Conservation (phyloP, 2,329 filamentous ascomycete species). For the Cladosporium halotolerans region DNA sequence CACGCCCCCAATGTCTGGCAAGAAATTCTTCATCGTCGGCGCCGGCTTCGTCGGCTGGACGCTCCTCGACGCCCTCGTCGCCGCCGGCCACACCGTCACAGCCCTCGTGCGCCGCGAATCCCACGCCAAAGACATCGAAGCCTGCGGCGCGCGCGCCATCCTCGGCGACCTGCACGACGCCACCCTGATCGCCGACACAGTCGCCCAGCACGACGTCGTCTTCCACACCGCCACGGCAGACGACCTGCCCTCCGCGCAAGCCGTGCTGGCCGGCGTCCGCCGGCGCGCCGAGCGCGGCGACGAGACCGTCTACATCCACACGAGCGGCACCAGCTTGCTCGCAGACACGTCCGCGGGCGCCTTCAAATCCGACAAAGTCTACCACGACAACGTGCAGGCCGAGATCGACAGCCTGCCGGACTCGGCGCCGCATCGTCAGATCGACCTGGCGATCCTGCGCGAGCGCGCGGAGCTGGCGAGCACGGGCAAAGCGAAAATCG, state of each 20-base stretch:
- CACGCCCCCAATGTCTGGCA: constrained; percentile 14
- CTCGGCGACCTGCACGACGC: constrained; percentile 40
- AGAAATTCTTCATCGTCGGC: constrained; percentile 39
- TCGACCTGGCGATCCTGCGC: constrained; percentile 41
- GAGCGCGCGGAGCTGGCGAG: constrained; percentile 30
- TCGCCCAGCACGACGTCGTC: constrained; percentile 36
- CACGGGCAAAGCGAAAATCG: constrained; percentile 36
- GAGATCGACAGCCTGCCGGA: constrained; percentile 39
- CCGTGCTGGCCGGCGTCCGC: constrained; percentile 40
- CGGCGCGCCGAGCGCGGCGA: constrained; percentile 31
- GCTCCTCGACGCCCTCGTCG: constrained; percentile 39
- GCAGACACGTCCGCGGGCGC: constrained; percentile 33
- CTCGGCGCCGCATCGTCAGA: constrained; percentile 38
- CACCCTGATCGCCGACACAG: constrained; percentile 34
- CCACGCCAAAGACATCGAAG: constrained; percentile 32
- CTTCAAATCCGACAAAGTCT: constrained; percentile 36
- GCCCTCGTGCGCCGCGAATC: constrained; percentile 37
- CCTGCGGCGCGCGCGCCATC: constrained; percentile 33
- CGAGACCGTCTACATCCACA: constrained; percentile 45
- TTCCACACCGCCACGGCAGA: constrained; percentile 48
- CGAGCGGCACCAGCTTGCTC: constrained; percentile 39
- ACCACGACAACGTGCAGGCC: constrained; percentile 36
- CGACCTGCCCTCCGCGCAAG: constrained; percentile 40
- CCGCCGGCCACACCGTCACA: constrained; percentile 39
- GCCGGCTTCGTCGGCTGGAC: constrained; percentile 46